phyloP scores from a whole-genome alignment of 371 early-diverging fungal species.

The Mucor lusitanicus region DNA sequence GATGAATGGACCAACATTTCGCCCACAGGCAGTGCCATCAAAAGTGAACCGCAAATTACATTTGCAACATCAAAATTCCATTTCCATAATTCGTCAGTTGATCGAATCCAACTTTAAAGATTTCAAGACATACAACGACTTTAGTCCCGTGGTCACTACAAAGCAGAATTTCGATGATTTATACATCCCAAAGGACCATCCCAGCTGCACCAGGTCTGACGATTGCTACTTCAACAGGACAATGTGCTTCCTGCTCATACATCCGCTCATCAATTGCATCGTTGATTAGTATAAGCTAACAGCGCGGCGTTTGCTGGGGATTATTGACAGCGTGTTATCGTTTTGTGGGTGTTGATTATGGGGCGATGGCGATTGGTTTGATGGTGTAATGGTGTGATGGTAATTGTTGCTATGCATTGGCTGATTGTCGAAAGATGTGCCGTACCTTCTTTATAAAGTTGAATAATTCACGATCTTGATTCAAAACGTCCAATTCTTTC shows the following conservation, averaged over 20 bases:
- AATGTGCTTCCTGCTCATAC: slow-evolving; percentile 92
- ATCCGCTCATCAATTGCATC: slow-evolving; percentile 92
- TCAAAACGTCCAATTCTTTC: neutral
- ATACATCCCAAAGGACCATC: slow-evolving; percentile 82
- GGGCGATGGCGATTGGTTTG: neutral
- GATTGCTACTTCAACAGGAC: slow-evolving; percentile 90
- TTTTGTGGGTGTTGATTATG: neutral
- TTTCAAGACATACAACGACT: slow-evolving; percentile 65
- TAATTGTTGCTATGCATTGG: neutral
- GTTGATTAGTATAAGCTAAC: neutral
- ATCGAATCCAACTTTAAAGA: slow-evolving; percentile 76
- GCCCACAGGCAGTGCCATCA: slow-evolving; percentile 69
- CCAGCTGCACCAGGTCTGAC: slow-evolving; percentile 80
- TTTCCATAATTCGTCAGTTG: slow-evolving; percentile 79
- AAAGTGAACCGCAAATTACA: slow-evolving; percentile 82
- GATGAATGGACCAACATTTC: slow-evolving; percentile 86
- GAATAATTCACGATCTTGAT: neutral
- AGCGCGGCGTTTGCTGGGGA: neutral
- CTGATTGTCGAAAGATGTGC: neutral
- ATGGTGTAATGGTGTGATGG: too few relatives aligned
- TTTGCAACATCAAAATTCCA: slow-evolving; percentile 82
- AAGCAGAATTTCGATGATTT: slow-evolving; percentile 93
- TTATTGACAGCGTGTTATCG: neutral
- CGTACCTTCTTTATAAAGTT: neutral
- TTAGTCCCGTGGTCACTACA: slow-evolving; percentile 82